These are phyloP conservation scores for Astrephomene gubernaculifera DNA, from an alignment of 139 green algal genomes.

Conservation along the genomic window DNA sequence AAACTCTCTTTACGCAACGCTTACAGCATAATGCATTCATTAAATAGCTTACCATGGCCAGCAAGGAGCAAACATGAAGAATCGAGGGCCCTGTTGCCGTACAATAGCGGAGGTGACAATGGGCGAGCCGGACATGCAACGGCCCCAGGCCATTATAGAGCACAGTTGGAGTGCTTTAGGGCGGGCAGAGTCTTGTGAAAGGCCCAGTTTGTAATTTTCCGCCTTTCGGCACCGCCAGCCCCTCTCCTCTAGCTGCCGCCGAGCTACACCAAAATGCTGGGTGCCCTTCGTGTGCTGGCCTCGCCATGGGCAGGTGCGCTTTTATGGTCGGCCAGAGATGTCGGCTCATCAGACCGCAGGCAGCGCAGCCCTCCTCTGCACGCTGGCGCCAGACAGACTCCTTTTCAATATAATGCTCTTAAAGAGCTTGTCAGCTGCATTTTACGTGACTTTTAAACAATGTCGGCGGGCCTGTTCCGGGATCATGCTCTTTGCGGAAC, in stretches of 20 bases:
- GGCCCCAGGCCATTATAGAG: neutral
- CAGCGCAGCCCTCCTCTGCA: neutral
- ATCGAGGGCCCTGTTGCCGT: too few relatives aligned
- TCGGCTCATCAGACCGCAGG: constrained; percentile 22
- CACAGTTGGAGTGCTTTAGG: neutral
- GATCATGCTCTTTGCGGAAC: constrained; percentile 27
- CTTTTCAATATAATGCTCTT: neutral
- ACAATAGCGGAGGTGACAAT: too few relatives aligned
- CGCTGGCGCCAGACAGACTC: too few relatives aligned
- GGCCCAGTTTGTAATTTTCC: neutral
- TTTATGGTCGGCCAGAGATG: neutral
- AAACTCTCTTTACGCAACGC: too few relatives aligned
- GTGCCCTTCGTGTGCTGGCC: constrained; percentile 9
- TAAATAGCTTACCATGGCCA: too few relatives aligned
- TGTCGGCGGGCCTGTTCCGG: neutral
- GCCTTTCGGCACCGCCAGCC: constrained; percentile 4
- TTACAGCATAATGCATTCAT: too few relatives aligned
- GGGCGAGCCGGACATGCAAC: too few relatives aligned
- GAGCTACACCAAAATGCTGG: neutral
- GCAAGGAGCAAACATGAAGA: too few relatives aligned
- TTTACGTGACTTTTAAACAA: neutral
- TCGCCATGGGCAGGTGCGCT: constrained; percentile 15
- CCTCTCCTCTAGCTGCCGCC: neutral
- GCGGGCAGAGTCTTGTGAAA: neutral
- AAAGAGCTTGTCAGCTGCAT: too few relatives aligned